phyloP scores from a whole-genome alignment of 1,139 yeast species.

The Scheffersomyces titani region DNA sequence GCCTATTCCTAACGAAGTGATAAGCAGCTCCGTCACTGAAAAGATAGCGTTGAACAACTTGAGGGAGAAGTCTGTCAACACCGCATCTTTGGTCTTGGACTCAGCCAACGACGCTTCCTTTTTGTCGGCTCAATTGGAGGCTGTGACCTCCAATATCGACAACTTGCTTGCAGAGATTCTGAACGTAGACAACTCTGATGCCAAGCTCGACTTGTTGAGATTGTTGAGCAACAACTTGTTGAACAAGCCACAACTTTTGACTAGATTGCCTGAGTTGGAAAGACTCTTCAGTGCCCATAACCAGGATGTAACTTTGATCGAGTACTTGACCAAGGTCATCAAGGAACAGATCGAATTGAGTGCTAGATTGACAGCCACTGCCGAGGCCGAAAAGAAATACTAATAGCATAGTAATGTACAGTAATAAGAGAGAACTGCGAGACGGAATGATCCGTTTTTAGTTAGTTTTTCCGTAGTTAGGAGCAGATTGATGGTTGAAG shows the following conservation, averaged over 20 bases:
- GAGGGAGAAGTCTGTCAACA: conserved; percentile 20
- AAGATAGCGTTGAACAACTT: conserved; percentile 52
- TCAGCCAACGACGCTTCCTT: conserved; percentile 28
- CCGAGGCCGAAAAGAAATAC: conserved; percentile 19
- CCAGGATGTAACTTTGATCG: conserved; percentile 83
- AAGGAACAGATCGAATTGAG: conserved; percentile 84
- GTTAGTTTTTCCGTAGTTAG: too few species aligned
- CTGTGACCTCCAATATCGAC: conserved; percentile 56
- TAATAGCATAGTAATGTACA: conserved; percentile 2
- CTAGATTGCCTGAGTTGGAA: conserved; percentile 59
- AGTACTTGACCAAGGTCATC: conserved; percentile 80
- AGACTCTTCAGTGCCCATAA: conserved; percentile 69
- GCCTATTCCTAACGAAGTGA: conserved; percentile 71
- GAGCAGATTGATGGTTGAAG: too few species aligned
- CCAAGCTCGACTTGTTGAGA: conserved; percentile 60
- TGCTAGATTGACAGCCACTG: conserved; percentile 64
- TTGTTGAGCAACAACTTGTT: conserved; percentile 64
- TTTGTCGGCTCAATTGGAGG: conserved; percentile 56
- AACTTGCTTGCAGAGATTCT: conserved; percentile 50
- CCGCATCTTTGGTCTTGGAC: conserved; percentile 18
- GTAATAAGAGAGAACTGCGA: not conserved
- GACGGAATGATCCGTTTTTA: too few species aligned
- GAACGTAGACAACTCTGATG: conserved; percentile 40
- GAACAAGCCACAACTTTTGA: conserved; percentile 57
- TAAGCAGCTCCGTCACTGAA: conserved; percentile 61